These are phyloP conservation scores for Aspergillus ellipticus DNA, from an alignment of 495 filamentous ascomycete species.

Conservation along the genomic window DNA sequence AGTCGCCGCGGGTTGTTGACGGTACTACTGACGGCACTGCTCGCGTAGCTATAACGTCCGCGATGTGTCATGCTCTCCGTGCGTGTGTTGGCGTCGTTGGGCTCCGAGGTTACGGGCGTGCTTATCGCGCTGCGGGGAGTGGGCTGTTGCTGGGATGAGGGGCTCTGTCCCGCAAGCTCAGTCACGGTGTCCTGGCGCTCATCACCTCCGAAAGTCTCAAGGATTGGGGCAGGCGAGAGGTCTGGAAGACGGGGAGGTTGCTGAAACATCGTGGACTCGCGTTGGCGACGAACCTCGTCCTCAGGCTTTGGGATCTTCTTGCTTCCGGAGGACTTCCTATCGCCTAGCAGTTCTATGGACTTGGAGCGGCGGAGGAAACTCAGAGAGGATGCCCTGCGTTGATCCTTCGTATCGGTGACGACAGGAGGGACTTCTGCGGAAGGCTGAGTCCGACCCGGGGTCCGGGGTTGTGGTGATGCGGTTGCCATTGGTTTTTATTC, in stretches of 20 bases:
- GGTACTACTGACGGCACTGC: constrained; percentile 75
- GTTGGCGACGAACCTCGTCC: constrained; percentile 65
- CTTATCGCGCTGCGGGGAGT: constrained; percentile 20
- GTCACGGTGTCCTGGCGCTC: constrained; percentile 61
- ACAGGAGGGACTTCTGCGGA: constrained; percentile 15
- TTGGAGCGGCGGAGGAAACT: constrained; percentile 76
- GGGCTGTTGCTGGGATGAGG: constrained; percentile 16
- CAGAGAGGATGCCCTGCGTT: constrained; percentile 45
- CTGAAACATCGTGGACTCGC: constrained; percentile 63
- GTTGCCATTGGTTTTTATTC: constrained; percentile 23
- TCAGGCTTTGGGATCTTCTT: constrained; percentile 62
- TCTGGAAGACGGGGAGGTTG: constrained; percentile 78
- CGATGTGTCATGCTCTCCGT: constrained; percentile 96
- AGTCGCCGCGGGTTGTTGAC: constrained; percentile 93
- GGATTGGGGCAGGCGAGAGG: constrained; percentile 59
- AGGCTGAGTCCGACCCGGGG: constrained; percentile 19
- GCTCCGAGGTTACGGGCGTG: constrained; percentile 48
- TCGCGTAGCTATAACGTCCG: constrained; percentile 94
- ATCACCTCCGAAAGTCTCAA: constrained; percentile 72
- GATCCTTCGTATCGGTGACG: constrained; percentile 26
- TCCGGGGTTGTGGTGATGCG: constrained; percentile 22
- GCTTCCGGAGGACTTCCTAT: constrained; percentile 48
- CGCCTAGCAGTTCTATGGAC: constrained; percentile 59
- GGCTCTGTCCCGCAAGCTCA: constrained; percentile 50
- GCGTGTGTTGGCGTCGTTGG: constrained; percentile 70